Evolutionary conservation across 2,329 filamentous ascomycete genomes (phyloP).

Genomic region (Sphaerulina populicola): DNA sequence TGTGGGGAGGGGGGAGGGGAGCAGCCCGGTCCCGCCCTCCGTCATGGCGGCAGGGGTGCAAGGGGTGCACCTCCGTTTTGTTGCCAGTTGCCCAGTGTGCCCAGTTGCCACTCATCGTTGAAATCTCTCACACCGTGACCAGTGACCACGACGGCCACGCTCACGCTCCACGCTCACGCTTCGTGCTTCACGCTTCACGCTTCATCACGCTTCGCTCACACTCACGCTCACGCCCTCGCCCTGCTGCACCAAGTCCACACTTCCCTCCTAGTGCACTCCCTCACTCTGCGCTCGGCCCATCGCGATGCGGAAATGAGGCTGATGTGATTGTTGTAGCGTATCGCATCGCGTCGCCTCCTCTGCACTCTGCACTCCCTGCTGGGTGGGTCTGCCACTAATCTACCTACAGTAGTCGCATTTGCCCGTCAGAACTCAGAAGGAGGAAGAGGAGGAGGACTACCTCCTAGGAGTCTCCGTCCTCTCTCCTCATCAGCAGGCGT

Average conservation of each 20-base stretch:
- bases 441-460: not conserved
- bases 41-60: constrained; percentile 7
- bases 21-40: not conserved
- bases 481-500: not conserved
- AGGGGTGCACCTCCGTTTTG: not conserved
- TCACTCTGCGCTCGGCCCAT: not conserved
- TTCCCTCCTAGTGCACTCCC: no score
- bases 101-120: not conserved
- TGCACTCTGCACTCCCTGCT: not conserved
- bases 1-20: not conserved
- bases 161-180: no score
- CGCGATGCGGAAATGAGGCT: not conserved
- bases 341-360: no score
- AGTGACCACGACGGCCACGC: no score
- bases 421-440: not conserved
- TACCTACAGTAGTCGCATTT: not conserved
- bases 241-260: no score
- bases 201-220: not conserved
- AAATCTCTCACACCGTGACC: not conserved
- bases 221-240: no score
- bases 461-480: no score
- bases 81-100: not conserved
- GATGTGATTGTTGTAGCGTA: not conserved
- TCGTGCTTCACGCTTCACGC: no score
- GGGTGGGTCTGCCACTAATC: not conserved